Conservation (phyloP, 257 asterid genomes). For the Solanum acaule region DNA sequence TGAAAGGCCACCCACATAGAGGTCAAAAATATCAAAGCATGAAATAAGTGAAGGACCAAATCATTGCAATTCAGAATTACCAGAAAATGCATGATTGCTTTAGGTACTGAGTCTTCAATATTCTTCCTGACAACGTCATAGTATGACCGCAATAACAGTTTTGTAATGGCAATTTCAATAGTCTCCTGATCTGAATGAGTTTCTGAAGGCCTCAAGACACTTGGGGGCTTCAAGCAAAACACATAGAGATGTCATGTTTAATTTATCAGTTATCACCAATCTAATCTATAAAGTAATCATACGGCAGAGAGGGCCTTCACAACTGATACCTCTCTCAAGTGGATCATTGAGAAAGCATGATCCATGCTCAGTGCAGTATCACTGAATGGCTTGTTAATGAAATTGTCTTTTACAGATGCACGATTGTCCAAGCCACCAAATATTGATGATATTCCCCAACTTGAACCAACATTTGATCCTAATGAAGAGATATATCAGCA, state of each 20-base stretch:
- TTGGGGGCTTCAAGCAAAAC: slow-evolving; percentile 53
- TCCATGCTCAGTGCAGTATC: slow-evolving; percentile 55
- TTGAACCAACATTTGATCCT: slow-evolving; percentile 52
- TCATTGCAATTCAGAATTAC: slow-evolving; percentile 23
- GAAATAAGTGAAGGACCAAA: neutral
- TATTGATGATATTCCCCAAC: slow-evolving; percentile 93
- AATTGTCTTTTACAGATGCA: slow-evolving; percentile 43
- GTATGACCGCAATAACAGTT: slow-evolving; percentile 63
- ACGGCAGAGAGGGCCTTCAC: neutral
- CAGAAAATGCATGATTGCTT: slow-evolving; percentile 95
- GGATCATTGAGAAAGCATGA: slow-evolving; percentile 55
- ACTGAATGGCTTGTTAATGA: slow-evolving; percentile 33
- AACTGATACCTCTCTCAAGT: slow-evolving; percentile 59
- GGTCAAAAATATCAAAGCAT: neutral
- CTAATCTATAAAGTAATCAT: neutral
- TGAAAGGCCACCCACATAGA: neutral
- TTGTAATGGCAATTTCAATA: slow-evolving; percentile 60
- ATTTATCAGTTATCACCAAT: neutral
- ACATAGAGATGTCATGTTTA: neutral
- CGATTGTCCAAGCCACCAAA: slow-evolving; percentile 69
- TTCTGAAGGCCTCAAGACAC: slow-evolving; percentile 73
- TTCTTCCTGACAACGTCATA: slow-evolving; percentile 82
- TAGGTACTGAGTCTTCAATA: slow-evolving; percentile 70
- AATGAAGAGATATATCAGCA: slow-evolving; percentile 7
- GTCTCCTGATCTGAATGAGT: slow-evolving; percentile 57